Evolutionary conservation across 2,329 filamentous ascomycete genomes (phyloP), one percentile per base, ranked within the genome.

Genomic region (Cordyceps javanica): DNA sequence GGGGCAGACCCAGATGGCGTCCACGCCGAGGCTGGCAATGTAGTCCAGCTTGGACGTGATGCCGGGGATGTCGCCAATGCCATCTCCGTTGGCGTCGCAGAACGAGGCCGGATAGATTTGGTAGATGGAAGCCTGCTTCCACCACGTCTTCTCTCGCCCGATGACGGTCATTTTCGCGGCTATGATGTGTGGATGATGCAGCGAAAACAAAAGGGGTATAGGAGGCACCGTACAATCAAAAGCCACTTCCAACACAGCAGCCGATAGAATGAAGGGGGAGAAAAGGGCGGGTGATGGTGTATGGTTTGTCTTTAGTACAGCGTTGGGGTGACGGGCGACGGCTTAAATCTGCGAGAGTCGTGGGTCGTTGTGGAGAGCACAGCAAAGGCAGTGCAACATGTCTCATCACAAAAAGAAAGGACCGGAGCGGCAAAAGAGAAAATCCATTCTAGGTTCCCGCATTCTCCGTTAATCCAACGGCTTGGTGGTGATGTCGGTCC

Each of bases 1-100:
- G 13, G 87, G 87, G 45, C 80, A 87, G 0, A 86, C 70, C 87
- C 87, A 90, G 50, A 90, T 74, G 7, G 84, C 77, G 63, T 89
- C 80, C 10, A 86, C 73, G 0, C 86, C 86, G 0, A 89, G 70
- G 2, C 73, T 70, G 65, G 82, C 74, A 39, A 88, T 75, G 66
- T 88, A 87, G 63, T 83, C 76, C 1, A 89, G 73, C 61, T 84
- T 82, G 42, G 78, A 78, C 11, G 81, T 79, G 58, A 88, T 82
- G n/a, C 86, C 86, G 7, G 75, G 77, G 19, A 89, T 71, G 61
- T 87, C 81, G 11, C 85, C 84, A 62, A 82, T 75, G 53, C 86
- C 82, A 63, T 83, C 79, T 38, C 76, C 77, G 58, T 84, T 82
- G 60, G 76, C 77, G 65, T 82, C 79, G 56, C 78, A 77, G 67